Evolutionary conservation across 2,329 filamentous ascomycete species (phyloP).

Genomic region (Orbilia quercus): DNA sequence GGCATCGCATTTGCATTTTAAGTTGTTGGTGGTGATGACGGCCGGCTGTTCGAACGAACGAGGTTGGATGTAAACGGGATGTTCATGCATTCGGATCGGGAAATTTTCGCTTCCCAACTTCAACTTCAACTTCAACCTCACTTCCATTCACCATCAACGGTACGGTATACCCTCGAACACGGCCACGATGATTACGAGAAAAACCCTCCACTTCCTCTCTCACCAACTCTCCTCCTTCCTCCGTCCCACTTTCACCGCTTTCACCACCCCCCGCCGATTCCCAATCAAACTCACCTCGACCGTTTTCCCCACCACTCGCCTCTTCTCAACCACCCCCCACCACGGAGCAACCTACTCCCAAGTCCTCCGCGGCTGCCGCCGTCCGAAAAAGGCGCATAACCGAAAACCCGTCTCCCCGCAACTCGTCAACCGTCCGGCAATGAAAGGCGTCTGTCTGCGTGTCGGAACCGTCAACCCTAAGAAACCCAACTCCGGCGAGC

Average conservation of each 20-base stretch:
- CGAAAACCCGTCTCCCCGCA: conserved; percentile 91
- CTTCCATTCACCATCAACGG: background rate
- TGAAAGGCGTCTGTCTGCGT: conserved; percentile 96
- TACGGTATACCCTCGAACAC: background rate
- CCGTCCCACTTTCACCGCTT: conserved; percentile 23
- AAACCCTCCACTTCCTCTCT: conserved; percentile 54
- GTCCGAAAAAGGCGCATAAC: conserved; percentile 73
- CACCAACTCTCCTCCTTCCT: conserved; percentile 55
- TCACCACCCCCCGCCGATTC: conserved; percentile 59
- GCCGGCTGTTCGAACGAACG: background rate
- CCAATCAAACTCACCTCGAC: conserved; percentile 61
- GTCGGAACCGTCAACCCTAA: conserved; percentile 95
- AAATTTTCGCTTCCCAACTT: conserved; percentile 37
- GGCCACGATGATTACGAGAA: conserved; percentile 46
- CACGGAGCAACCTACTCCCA: conserved; percentile 77
- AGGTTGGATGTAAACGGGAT: background rate
- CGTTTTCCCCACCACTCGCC: conserved; percentile 40
- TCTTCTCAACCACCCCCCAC: conserved; percentile 71
- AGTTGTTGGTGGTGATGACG: conserved; percentile 10
- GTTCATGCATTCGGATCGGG: background rate
- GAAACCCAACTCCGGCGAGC: conserved; percentile 97
- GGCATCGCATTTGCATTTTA: conserved; percentile 43
- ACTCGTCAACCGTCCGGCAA: conserved; percentile 77
- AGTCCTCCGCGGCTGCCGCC: conserved; percentile 79
- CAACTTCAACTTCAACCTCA: conserved; percentile 20